phyloP scores from a whole-genome alignment of 768 basidiomycete genomes.

The Udeniomyces megalosporus region DNA sequence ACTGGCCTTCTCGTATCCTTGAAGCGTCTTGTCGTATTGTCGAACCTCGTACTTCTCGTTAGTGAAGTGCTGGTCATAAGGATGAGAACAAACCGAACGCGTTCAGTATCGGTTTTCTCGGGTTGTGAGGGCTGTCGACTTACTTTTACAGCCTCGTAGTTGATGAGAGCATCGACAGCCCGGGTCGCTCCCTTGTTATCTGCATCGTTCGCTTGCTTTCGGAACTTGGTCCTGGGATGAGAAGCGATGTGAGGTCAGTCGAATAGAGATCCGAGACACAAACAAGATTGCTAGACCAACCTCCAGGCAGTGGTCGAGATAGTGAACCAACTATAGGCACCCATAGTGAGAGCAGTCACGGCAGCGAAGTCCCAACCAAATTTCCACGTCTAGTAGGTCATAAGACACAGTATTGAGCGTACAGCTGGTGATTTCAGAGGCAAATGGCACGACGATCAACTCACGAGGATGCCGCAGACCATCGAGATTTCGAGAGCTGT shows the following conservation, averaged over 20 bases:
- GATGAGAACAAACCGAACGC: not conserved
- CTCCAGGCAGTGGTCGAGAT: conserved; percentile 91
- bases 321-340: conserved; percentile 91
- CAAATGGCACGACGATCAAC: conserved; percentile 27
- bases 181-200: conserved; percentile 91
- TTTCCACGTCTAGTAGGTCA: conserved; percentile 59
- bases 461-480: conserved; percentile 89
- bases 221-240: conserved; percentile 60
- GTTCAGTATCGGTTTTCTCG: too few species aligned
- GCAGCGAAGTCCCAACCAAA: conserved; percentile 97
- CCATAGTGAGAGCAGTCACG: conserved; percentile 68
- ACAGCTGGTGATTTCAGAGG: not conserved
- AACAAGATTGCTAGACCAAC: conserved; percentile 39
- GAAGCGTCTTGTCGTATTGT: conserved; percentile 79
- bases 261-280: too few species aligned
- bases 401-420: not conserved
- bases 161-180: conserved; percentile 89
- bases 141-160: conserved; percentile 97
- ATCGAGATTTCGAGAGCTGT: conserved; percentile 90
- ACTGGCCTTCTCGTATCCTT: conserved; percentile 74
- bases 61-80: conserved; percentile 64
- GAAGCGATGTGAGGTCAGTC: too few species aligned
- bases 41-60: conserved; percentile 82
- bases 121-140: too few species aligned
- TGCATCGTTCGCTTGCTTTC: conserved; percentile 84